Conservation (phyloP, 768 basidiomycete genomes). For the Mycena polygramma region DNA sequence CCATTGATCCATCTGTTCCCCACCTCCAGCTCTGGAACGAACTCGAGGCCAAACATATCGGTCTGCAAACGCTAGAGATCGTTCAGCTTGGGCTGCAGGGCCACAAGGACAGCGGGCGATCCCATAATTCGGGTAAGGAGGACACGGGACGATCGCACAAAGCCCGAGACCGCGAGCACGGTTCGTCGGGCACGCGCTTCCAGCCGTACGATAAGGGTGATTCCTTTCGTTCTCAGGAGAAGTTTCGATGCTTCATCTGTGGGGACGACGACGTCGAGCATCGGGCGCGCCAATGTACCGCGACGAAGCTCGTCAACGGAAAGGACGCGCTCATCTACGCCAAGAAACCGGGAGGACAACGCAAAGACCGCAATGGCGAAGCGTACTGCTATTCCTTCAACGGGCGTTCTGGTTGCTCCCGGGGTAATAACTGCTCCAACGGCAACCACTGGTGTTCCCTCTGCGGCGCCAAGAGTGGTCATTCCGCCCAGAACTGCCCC, state of each 20-base stretch:
- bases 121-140: not conserved
- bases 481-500: too few relatives aligned
- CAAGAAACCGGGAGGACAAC: slow-evolving; percentile 28
- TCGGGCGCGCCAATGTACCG: not conserved
- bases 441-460: too few relatives aligned
- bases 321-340: too few relatives aligned
- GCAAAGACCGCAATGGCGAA: too few relatives aligned
- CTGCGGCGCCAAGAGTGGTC: too few relatives aligned
- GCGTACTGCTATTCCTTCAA: too few relatives aligned
- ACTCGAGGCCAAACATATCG: slow-evolving; percentile 3
- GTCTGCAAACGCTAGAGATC: not conserved
- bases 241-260: slow-evolving; percentile 10
- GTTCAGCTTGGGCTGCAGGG: not conserved
- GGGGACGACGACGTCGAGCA: not conserved
- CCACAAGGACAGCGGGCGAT: not conserved
- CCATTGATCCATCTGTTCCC: slow-evolving; percentile 25
- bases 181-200: not conserved
- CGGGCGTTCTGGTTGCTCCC: too few relatives aligned
- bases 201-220: not conserved
- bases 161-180: not conserved
- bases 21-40: slow-evolving; percentile 34
- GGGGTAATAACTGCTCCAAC: too few relatives aligned
- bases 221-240: not conserved
- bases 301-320: not conserved
- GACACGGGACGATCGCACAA: too few relatives aligned